Base-by-base conservation (phyloP, 352 stramenopile species). In the Paralagenidium karlingii region DNA sequence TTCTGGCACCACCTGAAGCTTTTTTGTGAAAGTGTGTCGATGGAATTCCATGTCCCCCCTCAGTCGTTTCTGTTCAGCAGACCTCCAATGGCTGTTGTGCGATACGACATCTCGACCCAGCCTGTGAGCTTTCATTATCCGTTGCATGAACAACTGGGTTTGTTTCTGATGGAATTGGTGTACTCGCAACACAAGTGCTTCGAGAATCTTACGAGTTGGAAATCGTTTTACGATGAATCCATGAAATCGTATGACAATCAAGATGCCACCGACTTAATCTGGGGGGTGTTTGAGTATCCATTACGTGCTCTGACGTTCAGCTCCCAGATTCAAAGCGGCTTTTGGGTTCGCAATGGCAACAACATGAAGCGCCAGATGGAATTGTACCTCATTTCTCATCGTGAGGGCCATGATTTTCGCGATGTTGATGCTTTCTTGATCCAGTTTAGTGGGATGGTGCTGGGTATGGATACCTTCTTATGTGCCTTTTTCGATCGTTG, bases 61-160 rank as follows among this genome's bases (percentile, higher is more conserved):
- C n/a, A n/a, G n/a, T n/a, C n/a, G n/a, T n/a, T n/a, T n/a, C n/a
- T n/a, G n/a, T n/a, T n/a, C n/a, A n/a, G n/a, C n/a, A n/a, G n/a
- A n/a, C n/a, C n/a, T n/a, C n/a, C n/a, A n/a, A n/a, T n/a, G n/a
- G n/a, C n/a, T n/a, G n/a, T n/a, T n/a, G 63, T 85, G 38, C 81
- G 86, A 47, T 92, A 79, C 46, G 65, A 83, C 47, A 69, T 90
- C 8, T n/a, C n/a, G n/a, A n/a, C n/a, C n/a, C n/a, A 84, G 32
- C 63, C 65, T 2, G 83, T 96, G 6, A 96, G 84, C n/a, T 87
- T 95, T 24, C 85, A 96, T 52, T 75, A 94, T 29, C 82, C 85
- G 13, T 54, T 96, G 18, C 82, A 96, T 38, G 76, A 80, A 24
- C 64, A 94, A 30, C 47, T 95, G 7, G 74, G 64, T 1, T 77